These are phyloP conservation scores for Xerocomus nothofagi DNA, from an alignment of 1,284 basidiomycete genomes.

Conservation along the genomic window DNA sequence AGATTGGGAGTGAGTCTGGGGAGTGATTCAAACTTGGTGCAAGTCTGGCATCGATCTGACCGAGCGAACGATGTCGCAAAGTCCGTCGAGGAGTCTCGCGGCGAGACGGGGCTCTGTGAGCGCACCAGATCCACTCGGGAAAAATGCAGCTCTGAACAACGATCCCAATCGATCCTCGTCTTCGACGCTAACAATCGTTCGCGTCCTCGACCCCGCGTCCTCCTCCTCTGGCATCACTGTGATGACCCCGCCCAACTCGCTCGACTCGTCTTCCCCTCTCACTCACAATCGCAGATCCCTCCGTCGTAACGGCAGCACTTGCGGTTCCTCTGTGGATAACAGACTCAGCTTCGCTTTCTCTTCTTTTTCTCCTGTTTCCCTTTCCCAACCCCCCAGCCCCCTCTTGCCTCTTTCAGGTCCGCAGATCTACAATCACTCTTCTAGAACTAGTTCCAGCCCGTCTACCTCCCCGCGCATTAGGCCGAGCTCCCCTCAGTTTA, in stretches of 20 bases:
- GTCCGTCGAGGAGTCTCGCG: slow-evolving; percentile 43
- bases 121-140: slow-evolving; percentile 65
- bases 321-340: slow-evolving; percentile 34
- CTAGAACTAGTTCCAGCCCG: slow-evolving; percentile 26
- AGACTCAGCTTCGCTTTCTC: slow-evolving; percentile 68
- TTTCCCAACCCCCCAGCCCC: slow-evolving; percentile 18
- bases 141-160: slow-evolving; percentile 50
- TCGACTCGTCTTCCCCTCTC: slow-evolving; percentile 35
- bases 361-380: slow-evolving; percentile 46
- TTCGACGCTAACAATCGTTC: slow-evolving; percentile 72
- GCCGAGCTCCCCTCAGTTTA: slow-evolving; percentile 45
- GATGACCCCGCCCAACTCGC: slow-evolving; percentile 17
- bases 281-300: slow-evolving; percentile 24
- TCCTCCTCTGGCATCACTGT: slow-evolving; percentile 6
- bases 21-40: no score
- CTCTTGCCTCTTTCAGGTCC: slow-evolving; percentile 10
- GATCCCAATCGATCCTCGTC: slow-evolving; percentile 55
- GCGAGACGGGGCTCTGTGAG: slow-evolving; percentile 62
- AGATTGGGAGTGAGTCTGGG: neutral
- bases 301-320: slow-evolving; percentile 32
- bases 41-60: slow-evolving; percentile 5
- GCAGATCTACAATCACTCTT: slow-evolving; percentile 14
- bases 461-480: slow-evolving; percentile 48
- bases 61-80: slow-evolving; percentile 24
- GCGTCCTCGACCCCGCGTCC: slow-evolving; percentile 42